Evolutionary conservation across 2,329 filamentous ascomycete genomes (phyloP), one percentile per base, ranked within the genome.

Genomic region (Stachybotrys chartarum): DNA sequence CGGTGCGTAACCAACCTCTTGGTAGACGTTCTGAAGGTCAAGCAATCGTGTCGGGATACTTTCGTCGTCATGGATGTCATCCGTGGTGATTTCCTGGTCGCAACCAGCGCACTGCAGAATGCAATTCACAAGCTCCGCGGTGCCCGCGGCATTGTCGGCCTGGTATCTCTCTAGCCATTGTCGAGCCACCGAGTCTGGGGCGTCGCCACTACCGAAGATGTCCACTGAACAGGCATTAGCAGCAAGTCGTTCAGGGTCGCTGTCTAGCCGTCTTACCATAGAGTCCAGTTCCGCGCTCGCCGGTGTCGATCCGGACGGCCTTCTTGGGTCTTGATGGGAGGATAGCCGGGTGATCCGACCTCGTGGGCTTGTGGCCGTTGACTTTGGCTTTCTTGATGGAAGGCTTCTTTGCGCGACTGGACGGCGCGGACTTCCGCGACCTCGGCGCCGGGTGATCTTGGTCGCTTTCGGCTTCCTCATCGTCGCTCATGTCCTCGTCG

Each of bases 1-100:
- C 30, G 48, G 5, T 3, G 6, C 7, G 11, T 11, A 18, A 70
- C 80, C 65, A 70, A 90, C 88, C 68, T 88, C 84, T 70, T 94
- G 87, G 67, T 92, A 96, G 58, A 92, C 85, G 58, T 89, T 86
- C 70, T 97, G 90, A n/a, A 99, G 78, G 64, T 97, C 92, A 24
- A 81, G 78, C 50, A 99, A 76, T 66, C 85, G 86, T 65, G 85
- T 86, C 17, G 89, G 84, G 51, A 87, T 90, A 66, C 94, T 91
- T 68, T 99, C 94, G 7, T 91, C 85, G 68, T 99, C 93, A 61
- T 87, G 85, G 60, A 97, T 90, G 68, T 97, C 91, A 67, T 94
- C 86, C 45, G 83, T 81, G 10, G 86, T 88, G 54, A 99, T 83
- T 61, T 88, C 82, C 54, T 90, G 78, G 54, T 90, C 84, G 68